phyloP scores from a whole-genome alignment of 1,284 basidiomycete genomes.

The Coniferiporia weirii region DNA sequence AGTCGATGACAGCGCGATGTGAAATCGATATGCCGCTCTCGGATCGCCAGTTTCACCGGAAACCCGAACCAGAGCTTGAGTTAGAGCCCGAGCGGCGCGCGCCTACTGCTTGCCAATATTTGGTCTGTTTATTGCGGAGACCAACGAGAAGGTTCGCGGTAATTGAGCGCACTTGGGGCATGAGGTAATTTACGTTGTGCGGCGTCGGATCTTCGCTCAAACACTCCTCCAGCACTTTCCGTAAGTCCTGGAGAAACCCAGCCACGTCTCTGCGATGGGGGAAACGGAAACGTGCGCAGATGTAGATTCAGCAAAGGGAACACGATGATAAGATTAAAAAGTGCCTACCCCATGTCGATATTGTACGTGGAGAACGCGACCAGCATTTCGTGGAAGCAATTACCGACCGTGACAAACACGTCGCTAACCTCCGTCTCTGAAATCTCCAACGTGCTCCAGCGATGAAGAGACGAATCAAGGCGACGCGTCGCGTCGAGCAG shows the following conservation, averaged over 20 bases:
- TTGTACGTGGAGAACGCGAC: conserved; percentile 73
- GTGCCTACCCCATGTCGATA: conserved; percentile 75
- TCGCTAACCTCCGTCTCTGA: conserved; percentile 83
- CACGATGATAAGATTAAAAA: conserved; percentile 3
- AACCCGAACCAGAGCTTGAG: conserved; percentile 5
- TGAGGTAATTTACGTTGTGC: conserved; percentile 64
- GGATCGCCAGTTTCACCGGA: not conserved
- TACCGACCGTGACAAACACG: conserved; percentile 89
- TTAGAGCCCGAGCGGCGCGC: conserved; percentile 1
- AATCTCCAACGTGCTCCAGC: conserved; percentile 68
- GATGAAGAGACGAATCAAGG: conserved; percentile 74
- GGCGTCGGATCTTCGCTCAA: conserved; percentile 82
- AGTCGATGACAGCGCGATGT: not conserved
- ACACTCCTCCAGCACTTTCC: conserved; percentile 78
- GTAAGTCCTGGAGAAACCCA: conserved; percentile 75
- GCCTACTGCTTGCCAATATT: conserved; percentile 36
- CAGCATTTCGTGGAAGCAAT: conserved; percentile 85
- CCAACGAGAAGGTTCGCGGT: conserved; percentile 80
- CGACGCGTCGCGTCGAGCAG: conserved; percentile 85
- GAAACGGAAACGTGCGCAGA: not conserved
- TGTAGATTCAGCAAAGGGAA: not conserved
- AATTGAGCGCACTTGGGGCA: conserved; percentile 77
- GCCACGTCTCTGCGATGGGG: conserved; percentile 66
- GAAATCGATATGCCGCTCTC: not conserved
- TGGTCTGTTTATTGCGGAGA: conserved; percentile 76